Evolutionary conservation across 2,329 filamentous ascomycete genomes (phyloP).

Genomic region (Colletotrichum euphorbiae): DNA sequence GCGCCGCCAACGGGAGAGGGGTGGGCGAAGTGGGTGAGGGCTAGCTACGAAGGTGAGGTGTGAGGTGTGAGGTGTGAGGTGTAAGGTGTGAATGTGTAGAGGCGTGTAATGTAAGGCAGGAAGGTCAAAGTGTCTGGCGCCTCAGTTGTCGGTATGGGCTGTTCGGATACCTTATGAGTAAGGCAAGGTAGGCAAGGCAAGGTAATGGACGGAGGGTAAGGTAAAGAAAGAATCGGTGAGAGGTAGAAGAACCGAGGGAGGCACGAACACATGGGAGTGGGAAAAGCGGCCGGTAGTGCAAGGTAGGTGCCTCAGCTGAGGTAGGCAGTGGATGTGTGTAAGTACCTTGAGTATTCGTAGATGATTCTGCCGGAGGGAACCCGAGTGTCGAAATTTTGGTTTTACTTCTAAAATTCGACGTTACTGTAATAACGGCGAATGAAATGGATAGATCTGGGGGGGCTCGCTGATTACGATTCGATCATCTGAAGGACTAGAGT

Average conservation of each 20-base stretch:
- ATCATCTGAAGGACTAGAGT: background rate
- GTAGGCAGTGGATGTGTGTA: no score
- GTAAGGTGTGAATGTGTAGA: background rate
- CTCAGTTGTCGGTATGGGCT: background rate
- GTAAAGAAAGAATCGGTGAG: background rate
- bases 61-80: no score
- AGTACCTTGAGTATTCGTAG: background rate
- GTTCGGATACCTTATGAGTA: background rate
- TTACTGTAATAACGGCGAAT: conserved; percentile 30
- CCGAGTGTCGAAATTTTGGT: background rate
- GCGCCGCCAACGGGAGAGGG: conserved; percentile 26
- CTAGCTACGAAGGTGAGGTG: conserved; percentile 12
- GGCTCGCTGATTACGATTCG: conserved; percentile 7
- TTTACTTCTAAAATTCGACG: conserved; percentile 10
- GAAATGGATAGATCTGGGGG: conserved; percentile 21
- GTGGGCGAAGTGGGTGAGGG: conserved; percentile 5
- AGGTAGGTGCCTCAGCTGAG: no score
- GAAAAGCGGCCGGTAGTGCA: background rate
- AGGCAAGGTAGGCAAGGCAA: background rate
- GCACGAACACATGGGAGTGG: background rate
- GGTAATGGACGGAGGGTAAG: no score
- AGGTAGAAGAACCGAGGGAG: background rate
- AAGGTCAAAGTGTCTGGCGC: background rate
- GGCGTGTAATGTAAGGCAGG: background rate
- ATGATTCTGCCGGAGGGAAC: background rate